Evolutionary conservation across 2,329 filamentous ascomycete genomes (phyloP), one percentile per base, ranked within the genome.

Genomic region (Alternaria rosae): DNA sequence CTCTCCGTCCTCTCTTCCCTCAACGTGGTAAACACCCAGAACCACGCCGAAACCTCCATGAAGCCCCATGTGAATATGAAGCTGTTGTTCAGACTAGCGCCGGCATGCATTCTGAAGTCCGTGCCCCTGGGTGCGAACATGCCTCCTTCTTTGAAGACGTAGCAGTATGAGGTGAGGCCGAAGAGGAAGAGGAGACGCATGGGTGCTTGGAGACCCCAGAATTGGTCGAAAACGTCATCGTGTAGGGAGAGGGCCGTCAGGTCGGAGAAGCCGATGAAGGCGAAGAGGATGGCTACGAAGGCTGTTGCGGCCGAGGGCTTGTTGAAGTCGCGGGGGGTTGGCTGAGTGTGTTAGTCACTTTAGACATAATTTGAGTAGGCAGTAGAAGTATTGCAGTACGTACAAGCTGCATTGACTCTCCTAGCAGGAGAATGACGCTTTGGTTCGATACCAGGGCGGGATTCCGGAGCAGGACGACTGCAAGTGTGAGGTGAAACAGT

Each of bases 41-140:
- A 93, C 92, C 93, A 97, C 64, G 87, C 86, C 68, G 92, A 84
- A 77, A 92, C 87, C 83, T 97, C 94, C 74, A 97, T 75, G 72
- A 97, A 95, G 9, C 88, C 89, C 80, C 93, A 95, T 0, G 91
- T 89, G 76, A 97, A 96, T 42, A 97, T 88, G 42, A 97, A 83
- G 53, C 92, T 87, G 76, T 96, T 97, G 82, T 94, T 93, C 71
- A 97, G 79, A 23, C 87, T 86, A 65, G 93, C 90, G 52, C 76
- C 85, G 73, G 65, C 71, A 55, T 62, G 76, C 55, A 50, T 65
- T 63, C 64, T 75, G 54, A 72, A 76, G 9, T 69, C 64, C 5
- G 57, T 48, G 3, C 72, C 68, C 41, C 64, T 71, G 15, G 76
- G 70, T 41, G 77, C 80, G 44, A 81, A 78, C 55, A 81, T 70